Evolutionary conservation across 352 stramenopile species (phyloP).

Genomic region (Globisporangium orthogonon): DNA sequence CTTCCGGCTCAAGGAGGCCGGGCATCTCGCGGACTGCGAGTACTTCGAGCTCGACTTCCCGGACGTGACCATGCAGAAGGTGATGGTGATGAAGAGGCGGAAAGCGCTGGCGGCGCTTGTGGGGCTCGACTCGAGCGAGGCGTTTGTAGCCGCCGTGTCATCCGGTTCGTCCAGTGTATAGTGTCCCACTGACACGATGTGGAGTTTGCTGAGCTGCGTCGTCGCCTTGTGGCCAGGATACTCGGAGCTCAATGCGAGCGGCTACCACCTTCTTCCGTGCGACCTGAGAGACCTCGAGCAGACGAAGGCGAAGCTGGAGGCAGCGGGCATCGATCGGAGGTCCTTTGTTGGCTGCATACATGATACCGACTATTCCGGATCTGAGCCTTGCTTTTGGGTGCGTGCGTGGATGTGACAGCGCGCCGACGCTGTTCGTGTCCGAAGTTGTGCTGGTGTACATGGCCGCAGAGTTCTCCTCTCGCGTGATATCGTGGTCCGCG

Average conservation of each 20-base stretch:
- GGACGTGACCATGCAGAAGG: constrained; percentile 75
- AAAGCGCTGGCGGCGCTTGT: constrained; percentile 49
- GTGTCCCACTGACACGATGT: no score
- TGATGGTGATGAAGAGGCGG: constrained; percentile 63
- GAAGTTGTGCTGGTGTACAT: constrained; percentile 93
- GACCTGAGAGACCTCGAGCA: constrained; percentile 61
- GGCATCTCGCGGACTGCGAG: constrained; percentile 35
- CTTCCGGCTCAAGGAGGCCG: constrained; percentile 56
- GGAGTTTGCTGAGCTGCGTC: neutral
- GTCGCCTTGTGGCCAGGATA: constrained; percentile 20
- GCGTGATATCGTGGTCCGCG: constrained; percentile 64
- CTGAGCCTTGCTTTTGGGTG: neutral
- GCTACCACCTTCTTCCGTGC: constrained; percentile 76
- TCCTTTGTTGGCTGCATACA: neutral
- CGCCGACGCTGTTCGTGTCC: constrained; percentile 80
- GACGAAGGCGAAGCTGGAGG: constrained; percentile 51
- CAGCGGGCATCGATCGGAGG: constrained; percentile 42
- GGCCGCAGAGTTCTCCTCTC: constrained; percentile 69
- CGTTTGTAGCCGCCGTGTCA: constrained; percentile 49
- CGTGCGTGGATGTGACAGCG: constrained; percentile 6
- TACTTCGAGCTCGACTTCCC: constrained; percentile 86
- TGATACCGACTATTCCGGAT: no score
- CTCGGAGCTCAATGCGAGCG: constrained; percentile 56
- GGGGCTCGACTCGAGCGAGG: constrained; percentile 24
- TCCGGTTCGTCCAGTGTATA: constrained; percentile 19